Base-by-base conservation (phyloP, 257 asterid species). In the Fraxinus quadrangulata region DNA sequence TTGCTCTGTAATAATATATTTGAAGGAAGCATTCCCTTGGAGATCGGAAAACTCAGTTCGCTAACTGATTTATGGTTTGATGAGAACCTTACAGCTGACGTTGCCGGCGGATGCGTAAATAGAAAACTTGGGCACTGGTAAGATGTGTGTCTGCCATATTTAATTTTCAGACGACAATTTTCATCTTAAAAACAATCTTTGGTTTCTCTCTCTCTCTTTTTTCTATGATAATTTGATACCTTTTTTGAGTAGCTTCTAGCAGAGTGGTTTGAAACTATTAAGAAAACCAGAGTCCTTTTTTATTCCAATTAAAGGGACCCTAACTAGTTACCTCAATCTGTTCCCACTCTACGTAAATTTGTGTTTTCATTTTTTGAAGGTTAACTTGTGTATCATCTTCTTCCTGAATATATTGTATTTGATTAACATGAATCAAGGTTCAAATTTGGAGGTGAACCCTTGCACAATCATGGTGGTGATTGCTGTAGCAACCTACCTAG, bases 101-200 rank as follows among this genome's bases (percentile, higher is more conserved):
- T 88, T 71, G 81, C 80, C 74, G 88, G 84, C 70, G 85, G 90
- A 76, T 88, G 94, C n/a, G 34, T 83, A 21, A 93, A 87, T 81
- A 87, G 99, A 86, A 96, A 93, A 87, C 78, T 93, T 69, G 96
- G 89, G 30, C 89, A 85, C 77, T 84, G 98, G 98, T 93, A 82
- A 83, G 79, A 59, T 74, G 75, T 13, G 21, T 59, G 30, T 59
- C 0, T 6, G 31, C 1, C 13, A 8, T 59, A 59, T 21, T 59
- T 59, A 39, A 39, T 8, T 39, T 2, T 59, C 30, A 19, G 28
- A 21, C 31, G 67, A 59, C 14, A 3, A 59, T 59, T 59, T 59
- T 1, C 30, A 21, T 59, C 12, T 7, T 59, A 8, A 21, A 17
- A 59, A 59, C 24, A 21, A 7, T 21, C 45, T 8, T 37, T 7